Base-by-base conservation (phyloP, 495 filamentous ascomycete genomes). In the Lepraria neglecta region DNA sequence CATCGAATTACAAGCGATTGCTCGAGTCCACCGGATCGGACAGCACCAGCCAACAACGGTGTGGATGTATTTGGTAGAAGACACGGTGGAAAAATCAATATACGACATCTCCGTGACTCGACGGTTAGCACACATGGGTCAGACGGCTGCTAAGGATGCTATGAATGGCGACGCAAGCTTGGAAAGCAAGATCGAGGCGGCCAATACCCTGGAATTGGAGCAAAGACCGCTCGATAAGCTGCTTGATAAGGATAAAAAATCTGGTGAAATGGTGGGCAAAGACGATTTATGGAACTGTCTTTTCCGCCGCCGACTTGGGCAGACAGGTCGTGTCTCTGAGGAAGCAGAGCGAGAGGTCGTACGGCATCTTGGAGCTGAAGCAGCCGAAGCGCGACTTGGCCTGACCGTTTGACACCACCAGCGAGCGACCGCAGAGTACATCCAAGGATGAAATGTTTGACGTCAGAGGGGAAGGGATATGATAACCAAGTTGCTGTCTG, bases 1-100 rank as follows among this genome's bases (percentile, higher is more conserved):
- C 3, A 84, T 98, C 10, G 92, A 97, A 67, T 80, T 96, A 6
- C 92, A 98, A 68, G 92, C 91, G 3, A 95, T 97, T 65, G 90
- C 91, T 6, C 86, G 92, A 52, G 91, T 98, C 0, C 90, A 98
- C 70, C 82, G 92, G 43, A 98, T 98, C 58, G 92, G 92, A 0
- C 92, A 98, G 72, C 81, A 84, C 61, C 84, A 87, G 30, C 78
- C 86, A 62, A 98, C 92, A 7, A 95, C 90, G 3, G 92, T 97
- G 6, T 98, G 91, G 87, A 87, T 96, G 72, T 98, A 98, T 70
- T 80, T 96, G 2, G 80, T 95, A 24, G 84, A 87, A 4, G 88
- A 87, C 51, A 95, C 92, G 0, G 90, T 97, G 3, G 92, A 98
- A 65, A 84, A 95, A 70, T 85, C 86, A 0, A 94, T 98, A 48